Evolutionary conservation across 176 grass and related monocot genomes (phyloP).

Genomic region (Aegilops speltoides): DNA sequence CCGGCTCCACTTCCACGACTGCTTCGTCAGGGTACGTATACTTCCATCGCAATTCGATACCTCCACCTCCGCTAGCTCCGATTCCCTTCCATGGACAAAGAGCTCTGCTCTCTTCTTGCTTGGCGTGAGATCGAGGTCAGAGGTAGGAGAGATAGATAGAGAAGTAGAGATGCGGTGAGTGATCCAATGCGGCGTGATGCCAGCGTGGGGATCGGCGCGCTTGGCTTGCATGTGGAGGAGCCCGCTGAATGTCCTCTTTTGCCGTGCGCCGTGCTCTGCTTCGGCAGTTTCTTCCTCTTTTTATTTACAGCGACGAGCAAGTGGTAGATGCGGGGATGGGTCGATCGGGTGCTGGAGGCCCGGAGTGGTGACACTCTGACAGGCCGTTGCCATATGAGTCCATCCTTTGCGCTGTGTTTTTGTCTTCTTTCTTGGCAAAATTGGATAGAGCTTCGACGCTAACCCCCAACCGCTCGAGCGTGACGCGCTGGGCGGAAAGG

Average conservation of each 20-base stretch:
- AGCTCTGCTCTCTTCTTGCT: background rate
- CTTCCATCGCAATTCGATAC: background rate
- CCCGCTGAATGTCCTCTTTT: background rate
- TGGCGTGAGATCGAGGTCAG: background rate
- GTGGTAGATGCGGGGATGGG: background rate
- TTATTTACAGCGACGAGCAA: background rate
- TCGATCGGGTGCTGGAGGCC: background rate
- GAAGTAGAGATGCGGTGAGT: background rate
- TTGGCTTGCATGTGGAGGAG: slow-evolving; percentile 25
- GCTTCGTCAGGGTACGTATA: slow-evolving; percentile 68
- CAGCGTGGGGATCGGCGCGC: background rate
- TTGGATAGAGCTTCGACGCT: background rate
- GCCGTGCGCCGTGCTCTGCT: slow-evolving; percentile 15
- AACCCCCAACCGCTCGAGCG: background rate
- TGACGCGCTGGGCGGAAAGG: background rate
- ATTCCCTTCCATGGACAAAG: background rate
- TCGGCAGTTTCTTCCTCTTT: background rate
- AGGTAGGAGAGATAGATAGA: background rate
- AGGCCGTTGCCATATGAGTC: background rate
- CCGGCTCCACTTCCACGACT: slow-evolving; percentile 88
- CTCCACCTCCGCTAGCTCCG: background rate
- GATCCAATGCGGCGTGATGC: slow-evolving; percentile 28
- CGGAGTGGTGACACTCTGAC: background rate
- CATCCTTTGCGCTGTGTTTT: too few species aligned
- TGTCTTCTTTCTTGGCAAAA: background rate